Conservation (phyloP, 2,329 filamentous ascomycete species). For the Penicillium hesseltinei region DNA sequence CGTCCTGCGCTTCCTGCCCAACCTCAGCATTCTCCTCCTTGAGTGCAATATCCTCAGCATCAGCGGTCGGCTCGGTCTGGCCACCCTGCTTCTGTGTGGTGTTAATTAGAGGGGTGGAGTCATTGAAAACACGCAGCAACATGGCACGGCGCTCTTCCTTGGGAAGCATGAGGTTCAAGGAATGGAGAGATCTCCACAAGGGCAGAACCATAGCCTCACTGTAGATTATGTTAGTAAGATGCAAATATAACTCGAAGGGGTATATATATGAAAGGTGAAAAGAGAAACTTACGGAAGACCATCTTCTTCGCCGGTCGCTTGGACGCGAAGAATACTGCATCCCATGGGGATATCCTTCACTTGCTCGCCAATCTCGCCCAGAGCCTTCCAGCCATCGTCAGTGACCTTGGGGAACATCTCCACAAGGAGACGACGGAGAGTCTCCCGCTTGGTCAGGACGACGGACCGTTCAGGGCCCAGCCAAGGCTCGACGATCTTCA, state of each 20-base stretch:
- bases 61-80: constrained; percentile 19
- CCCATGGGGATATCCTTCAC: constrained; percentile 80
- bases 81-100: constrained; percentile 32
- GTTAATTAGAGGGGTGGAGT: constrained; percentile 79
- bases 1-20: constrained; percentile 43
- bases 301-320: constrained; percentile 65
- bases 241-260: not conserved
- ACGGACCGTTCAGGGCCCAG: constrained; percentile 76
- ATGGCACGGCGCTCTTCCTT: constrained; percentile 95
- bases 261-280: not conserved
- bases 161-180: constrained; percentile 93
- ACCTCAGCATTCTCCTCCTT: constrained; percentile 40
- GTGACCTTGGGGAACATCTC: constrained; percentile 96
- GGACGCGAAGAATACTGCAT: constrained; percentile 84
- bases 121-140: constrained; percentile 87
- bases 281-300: constrained; percentile 50
- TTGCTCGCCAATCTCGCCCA: constrained; percentile 84
- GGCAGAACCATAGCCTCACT: constrained; percentile 83
- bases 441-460: constrained; percentile 71
- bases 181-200: constrained; percentile 88
- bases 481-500: constrained; percentile 88
- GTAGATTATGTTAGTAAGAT: constrained; percentile 19
- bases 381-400: constrained; percentile 68
- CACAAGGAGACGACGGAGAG: constrained; percentile 75
- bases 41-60: constrained; percentile 38